phyloP scores from a whole-genome alignment of 164 flowering plant species.

The Berberis vulgaris region DNA sequence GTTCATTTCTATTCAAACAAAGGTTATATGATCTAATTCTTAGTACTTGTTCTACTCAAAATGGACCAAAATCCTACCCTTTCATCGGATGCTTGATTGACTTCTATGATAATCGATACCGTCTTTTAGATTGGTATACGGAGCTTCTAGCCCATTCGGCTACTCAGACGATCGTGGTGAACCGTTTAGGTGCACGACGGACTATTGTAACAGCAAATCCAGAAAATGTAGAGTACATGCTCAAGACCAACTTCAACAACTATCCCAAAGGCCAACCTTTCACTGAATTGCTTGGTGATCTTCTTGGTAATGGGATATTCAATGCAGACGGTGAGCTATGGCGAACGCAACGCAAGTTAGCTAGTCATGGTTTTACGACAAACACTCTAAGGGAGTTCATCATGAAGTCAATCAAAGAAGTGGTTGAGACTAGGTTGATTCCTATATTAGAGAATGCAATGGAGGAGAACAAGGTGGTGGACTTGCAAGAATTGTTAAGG shows the following conservation, averaged over 20 bases:
- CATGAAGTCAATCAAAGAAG: conserved; percentile 31
- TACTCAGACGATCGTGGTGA: conserved; percentile 43
- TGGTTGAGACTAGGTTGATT: conserved; percentile 35
- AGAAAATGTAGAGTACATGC: conserved; percentile 65
- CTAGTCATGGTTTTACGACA: conserved; percentile 61
- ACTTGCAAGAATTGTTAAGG: conserved; percentile 46
- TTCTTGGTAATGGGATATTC: conserved; percentile 81
- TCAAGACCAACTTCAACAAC: conserved; percentile 61
- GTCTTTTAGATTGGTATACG: conserved; percentile 79
- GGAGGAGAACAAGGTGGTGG: conserved; percentile 18
- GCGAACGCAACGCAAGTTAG: conserved; percentile 63
- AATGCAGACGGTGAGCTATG: conserved; percentile 76
- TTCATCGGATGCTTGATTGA: conserved; percentile 55
- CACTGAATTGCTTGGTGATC: conserved; percentile 70
- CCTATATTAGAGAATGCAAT: conserved; percentile 46
- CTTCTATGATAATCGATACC: conserved; percentile 47
- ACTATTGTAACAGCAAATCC: conserved; percentile 80
- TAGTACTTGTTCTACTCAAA: too few species aligned
- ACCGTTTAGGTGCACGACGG: conserved; percentile 48
- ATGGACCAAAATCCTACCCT: conserved; percentile 48
- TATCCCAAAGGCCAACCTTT: conserved; percentile 83
- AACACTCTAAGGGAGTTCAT: conserved; percentile 40
- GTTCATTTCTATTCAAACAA: too few species aligned
- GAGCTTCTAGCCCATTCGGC: conserved; percentile 48
- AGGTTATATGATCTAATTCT: too few species aligned